phyloP scores from a whole-genome alignment of 2,329 filamentous ascomycete genomes.

The Coniella lustricola region DNA sequence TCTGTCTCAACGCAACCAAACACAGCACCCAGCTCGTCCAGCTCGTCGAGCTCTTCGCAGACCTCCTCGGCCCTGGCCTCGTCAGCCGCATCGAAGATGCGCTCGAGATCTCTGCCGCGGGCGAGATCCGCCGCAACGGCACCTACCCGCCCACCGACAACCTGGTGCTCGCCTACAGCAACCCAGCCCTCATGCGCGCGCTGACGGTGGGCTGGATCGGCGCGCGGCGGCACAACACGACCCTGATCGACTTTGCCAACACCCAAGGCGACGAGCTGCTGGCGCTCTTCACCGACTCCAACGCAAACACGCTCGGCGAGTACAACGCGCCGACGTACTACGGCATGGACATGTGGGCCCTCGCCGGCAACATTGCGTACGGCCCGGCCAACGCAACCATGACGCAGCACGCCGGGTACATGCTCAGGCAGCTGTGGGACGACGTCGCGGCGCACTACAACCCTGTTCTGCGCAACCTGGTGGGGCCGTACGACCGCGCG shows the following conservation, averaged over 20 bases:
- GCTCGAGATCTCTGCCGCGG: conserved; percentile 29
- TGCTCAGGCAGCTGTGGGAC: conserved; percentile 27
- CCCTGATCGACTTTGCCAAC: conserved; percentile 30
- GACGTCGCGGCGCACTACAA: conserved; percentile 31
- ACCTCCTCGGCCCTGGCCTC: conserved; percentile 25
- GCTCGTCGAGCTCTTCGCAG: conserved; percentile 28
- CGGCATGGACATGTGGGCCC: conserved; percentile 33
- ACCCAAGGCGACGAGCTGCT: conserved; percentile 25
- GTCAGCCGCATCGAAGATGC: conserved; percentile 29
- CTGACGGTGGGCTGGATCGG: conserved; percentile 36
- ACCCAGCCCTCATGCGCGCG: conserved; percentile 34
- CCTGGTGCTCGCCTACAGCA: conserved; percentile 32
- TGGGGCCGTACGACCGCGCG: conserved; percentile 30
- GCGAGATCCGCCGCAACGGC: conserved; percentile 34
- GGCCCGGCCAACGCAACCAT: conserved; percentile 25
- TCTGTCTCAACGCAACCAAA: no score
- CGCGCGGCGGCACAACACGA: conserved; percentile 28
- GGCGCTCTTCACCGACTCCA: conserved; percentile 25
- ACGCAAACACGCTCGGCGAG: conserved; percentile 28
- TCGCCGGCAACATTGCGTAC: conserved; percentile 32
- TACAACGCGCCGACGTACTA: conserved; percentile 36
- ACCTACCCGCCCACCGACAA: conserved; percentile 32
- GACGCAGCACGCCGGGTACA: conserved; percentile 23
- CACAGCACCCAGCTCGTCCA: conserved; percentile 28
- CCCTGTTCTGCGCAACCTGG: conserved; percentile 28